Base-by-base conservation (phyloP, 352 stramenopile genomes). In the Globisporangium paddicum region DNA sequence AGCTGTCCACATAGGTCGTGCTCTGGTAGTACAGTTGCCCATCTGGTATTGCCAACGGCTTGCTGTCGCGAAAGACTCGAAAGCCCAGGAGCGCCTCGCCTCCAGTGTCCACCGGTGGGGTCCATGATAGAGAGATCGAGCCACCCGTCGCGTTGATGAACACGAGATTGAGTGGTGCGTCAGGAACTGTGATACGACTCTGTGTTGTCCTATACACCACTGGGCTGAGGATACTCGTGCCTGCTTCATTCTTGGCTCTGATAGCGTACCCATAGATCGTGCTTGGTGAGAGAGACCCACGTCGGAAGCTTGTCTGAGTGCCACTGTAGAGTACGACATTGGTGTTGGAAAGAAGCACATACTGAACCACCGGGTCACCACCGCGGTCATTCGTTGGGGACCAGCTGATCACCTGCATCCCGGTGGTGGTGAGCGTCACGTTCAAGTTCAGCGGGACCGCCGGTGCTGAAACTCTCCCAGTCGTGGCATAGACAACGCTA, bases 391-490 rank as follows among this genome's bases (percentile, higher is more conserved):
- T 49, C 13, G 72, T 73, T 8, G 63, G 48, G 0, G 40, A 52
- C 79, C 79, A 89, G 26, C 41, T 59, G 13, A 89, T 63, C 10
- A 45, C 62, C 46, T 89, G 79, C 55, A 78, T 61, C 16, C 79
- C 75, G 0, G 75, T 62, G 0, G 79, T 87, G 41, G 16, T 75
- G 11, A 28, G 9, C 0, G 42, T 35, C 1, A 87, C 66, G 6
- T 47, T 35, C 9, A 89, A 42, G 26, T 61, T 62, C 1, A 55
- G 35, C n/a, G 79, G 79, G 0, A 53, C 67, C 16, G 75, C 73
- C 5, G 79, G 79, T 0, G 71, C 23, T 0, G 70, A 70, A 0
- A 80, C 46, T 0, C 49, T 34, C 0, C 62, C 5, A 18, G 77
- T 89, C 0, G 62, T 72, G 2, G 60, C 61, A n/a, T 74, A 86